Base-by-base conservation (phyloP, 2,329 filamentous ascomycete genomes). In the Davidsoniella australis region DNA sequence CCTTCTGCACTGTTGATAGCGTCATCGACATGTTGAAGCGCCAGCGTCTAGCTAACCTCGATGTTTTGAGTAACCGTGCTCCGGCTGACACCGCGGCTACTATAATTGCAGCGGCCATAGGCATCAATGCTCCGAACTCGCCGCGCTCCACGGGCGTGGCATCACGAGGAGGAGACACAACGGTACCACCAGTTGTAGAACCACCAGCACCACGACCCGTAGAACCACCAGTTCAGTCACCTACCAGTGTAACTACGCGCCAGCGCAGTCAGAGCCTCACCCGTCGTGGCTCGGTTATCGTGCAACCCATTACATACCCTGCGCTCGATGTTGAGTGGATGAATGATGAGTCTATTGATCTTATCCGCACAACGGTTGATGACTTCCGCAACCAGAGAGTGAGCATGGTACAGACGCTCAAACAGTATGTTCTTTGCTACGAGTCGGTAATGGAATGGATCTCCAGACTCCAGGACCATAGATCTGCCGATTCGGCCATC, bases 21-120 rank as follows among this genome's bases (percentile, higher is more conserved):
- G 91, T 96, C 7, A 81, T 96, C 50, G 88, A 95, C 63, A 94
- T 95, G 84, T 68, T 98, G 53, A 94, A 94, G 67, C 78, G 85
- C n/a, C 87, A 94, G 63, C 74, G 69, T 29, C 62, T 68, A 47
- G 62, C 62, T 7, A 63, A 63, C 37, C 55, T 44, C 43, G 50
- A 48, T 36, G 54, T 48, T 41, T 45, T 52, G 26, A 46, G 6
- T 39, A 55, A 55, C 37, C 20, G 36, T 29, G 38, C 42, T 14
- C 43, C 50, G 4, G 43, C 76, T 50, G 61, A 71, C 4, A 52
- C 57, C 1, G 75, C 75, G 71, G 60, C 55, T 1, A 59, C 60
- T 17, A 17, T 40, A 9, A 38, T 51, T 20, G 43, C 43, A 3
- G 43, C 37, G 14, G 16, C 41, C 9, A 37, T 47, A 23, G 46